These are phyloP conservation scores for Setaria italica DNA, from an alignment of 202 grass and related monocot species.

Conservation along the genomic window DNA sequence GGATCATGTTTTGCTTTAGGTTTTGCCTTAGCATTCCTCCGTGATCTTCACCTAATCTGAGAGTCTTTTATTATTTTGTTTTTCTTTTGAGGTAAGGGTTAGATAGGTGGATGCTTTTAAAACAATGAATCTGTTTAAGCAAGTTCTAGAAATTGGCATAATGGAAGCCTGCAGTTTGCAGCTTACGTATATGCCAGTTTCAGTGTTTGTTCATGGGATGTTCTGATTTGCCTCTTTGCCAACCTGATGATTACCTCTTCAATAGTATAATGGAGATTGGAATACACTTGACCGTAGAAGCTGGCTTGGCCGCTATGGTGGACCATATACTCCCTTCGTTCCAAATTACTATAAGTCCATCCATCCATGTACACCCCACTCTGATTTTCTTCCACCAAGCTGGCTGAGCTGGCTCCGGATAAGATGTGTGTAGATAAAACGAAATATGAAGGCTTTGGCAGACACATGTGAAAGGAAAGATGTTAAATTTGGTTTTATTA, in stretches of 20 bases:
- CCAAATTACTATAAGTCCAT: neutral
- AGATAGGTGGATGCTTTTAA: neutral
- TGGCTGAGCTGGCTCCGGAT: neutral
- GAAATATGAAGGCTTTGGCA: constrained; percentile 1
- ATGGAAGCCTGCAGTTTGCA: neutral
- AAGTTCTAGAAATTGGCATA: neutral
- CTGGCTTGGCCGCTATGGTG: too few relatives aligned
- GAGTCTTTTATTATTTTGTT: neutral
- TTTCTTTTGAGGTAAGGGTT: neutral
- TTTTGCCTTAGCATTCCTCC: too few relatives aligned
- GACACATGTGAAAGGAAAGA: neutral
- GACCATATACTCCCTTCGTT: neutral
- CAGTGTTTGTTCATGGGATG: constrained; percentile 12
- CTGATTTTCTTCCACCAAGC: constrained; percentile 19
- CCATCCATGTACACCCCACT: neutral
- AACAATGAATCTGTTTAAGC: neutral
- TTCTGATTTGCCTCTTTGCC: too few relatives aligned
- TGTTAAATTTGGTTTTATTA: neutral
- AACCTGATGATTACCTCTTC: too few relatives aligned
- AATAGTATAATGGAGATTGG: too few relatives aligned
- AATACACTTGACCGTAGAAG: too few relatives aligned
- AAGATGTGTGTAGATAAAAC: neutral
- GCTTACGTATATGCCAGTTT: neutral
- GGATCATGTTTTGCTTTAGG: too few relatives aligned
- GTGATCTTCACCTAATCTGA: too few relatives aligned